These are phyloP conservation scores for Albugo candida DNA, from an alignment of 352 stramenopile species.

Conservation along the genomic window DNA sequence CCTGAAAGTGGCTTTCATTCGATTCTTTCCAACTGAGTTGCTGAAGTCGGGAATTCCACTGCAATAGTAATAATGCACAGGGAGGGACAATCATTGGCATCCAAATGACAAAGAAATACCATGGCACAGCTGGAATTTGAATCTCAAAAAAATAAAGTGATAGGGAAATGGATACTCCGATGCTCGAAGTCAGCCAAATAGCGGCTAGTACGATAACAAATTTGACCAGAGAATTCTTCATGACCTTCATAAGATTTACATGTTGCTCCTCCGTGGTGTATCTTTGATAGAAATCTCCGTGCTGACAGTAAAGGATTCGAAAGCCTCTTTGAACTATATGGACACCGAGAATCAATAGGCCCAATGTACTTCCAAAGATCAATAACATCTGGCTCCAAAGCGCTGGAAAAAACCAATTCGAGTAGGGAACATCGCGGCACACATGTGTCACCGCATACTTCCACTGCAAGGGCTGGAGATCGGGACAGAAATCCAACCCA, in stretches of 20 bases:
- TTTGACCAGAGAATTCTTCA: conserved; percentile 61
- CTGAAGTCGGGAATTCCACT: conserved; percentile 66
- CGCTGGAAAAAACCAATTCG: conserved; percentile 34
- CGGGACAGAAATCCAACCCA: conserved; percentile 51
- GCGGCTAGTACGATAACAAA: conserved; percentile 56
- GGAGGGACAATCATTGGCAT: conserved; percentile 51
- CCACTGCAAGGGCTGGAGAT: conserved; percentile 67
- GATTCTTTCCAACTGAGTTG: conserved; percentile 37
- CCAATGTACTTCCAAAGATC: conserved; percentile 37
- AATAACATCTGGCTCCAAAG: conserved; percentile 28
- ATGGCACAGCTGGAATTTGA: conserved; percentile 45
- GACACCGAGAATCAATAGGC: conserved; percentile 36
- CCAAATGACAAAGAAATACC: conserved; percentile 68
- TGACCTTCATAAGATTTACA: conserved; percentile 32
- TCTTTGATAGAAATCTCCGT: conserved; percentile 41
- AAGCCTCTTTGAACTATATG: conserved; percentile 52
- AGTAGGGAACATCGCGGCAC: conserved; percentile 39
- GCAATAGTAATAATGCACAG: conserved; percentile 56
- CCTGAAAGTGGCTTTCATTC: neutral
- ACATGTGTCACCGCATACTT: conserved; percentile 42
- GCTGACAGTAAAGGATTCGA: conserved; percentile 49
- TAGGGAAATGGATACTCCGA: conserved; percentile 1
- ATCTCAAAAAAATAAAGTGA: conserved; percentile 27
- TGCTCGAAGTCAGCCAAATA: conserved; percentile 41
- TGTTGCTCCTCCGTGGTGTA: no score